Evolutionary conservation across 768 basidiomycete species (phyloP), one percentile per base, ranked within the genome.

Genomic region (Serendipita vermifera): DNA sequence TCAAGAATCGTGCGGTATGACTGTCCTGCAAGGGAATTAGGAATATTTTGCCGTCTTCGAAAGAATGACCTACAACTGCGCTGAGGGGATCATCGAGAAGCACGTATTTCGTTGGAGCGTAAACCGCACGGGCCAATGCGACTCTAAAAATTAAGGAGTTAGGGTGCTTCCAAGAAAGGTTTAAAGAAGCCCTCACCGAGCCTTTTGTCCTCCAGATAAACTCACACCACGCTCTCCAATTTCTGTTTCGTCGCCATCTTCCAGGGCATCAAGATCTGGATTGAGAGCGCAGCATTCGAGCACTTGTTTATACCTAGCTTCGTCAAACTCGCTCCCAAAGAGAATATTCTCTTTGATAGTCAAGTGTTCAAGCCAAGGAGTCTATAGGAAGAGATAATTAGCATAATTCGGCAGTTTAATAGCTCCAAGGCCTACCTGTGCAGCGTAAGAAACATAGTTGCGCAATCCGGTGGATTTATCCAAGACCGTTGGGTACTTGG

Each of bases 181-280:
- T 36, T 36, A 36, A 9, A 36, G 35, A n/a, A 39, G 13, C 6
- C 59, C 71, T 57, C 60, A 81, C 82, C 83, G 72, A 55, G 85
- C 83, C 66, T 89, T 89, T 69, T 89, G 87, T 4, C 87, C 87
- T 29, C 87, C 87, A 32, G 82, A 84, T 59, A 88, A 68, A 66
- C 77, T 84, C 14, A 88, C 81, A 59, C 85, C 85, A 55, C 62
- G 46, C 9, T 46, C 73, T 15, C 70, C 71, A 38, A 72, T 65
- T 55, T 68, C 64, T 7, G 69, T 69, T 54, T 60, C 55, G 66
- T 76, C 73, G 1, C 73, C 73, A 11, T 71, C 61, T 2, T 72
- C 68, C 3, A 76, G 58, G 14, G 74, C 69, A 2, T 68, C 69
- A 14, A 76, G 61, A 62, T 76, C 75, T 5, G 70, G 66, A 27